Evolutionary conservation across 2,329 filamentous ascomycete genomes (phyloP).

Genomic region (Penicillium aurantiogriseum): DNA sequence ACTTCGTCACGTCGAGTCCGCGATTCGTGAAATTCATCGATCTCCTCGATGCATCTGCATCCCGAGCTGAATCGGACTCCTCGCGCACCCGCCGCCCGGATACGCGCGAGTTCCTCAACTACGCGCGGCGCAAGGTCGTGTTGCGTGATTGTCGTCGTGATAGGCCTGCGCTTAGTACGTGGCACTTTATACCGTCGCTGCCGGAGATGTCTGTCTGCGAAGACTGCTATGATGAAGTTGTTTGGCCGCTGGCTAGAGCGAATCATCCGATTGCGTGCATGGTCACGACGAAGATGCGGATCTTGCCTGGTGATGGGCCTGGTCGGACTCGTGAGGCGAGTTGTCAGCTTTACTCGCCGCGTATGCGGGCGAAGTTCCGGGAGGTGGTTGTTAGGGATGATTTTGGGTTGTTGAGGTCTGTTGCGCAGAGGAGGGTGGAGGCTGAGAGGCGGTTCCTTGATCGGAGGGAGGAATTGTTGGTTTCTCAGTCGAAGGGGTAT

Average conservation of each 20-base stretch:
- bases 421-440: conserved; percentile 57
- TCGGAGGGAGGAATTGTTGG: conserved; percentile 53
- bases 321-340: conserved; percentile 42
- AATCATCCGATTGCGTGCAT: conserved; percentile 59
- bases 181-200: conserved; percentile 75
- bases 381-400: conserved; percentile 67
- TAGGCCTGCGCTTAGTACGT: conserved; percentile 62
- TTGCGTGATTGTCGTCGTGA: conserved; percentile 66
- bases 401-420: conserved; percentile 61
- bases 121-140: conserved; percentile 59
- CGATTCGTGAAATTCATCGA: conserved; percentile 59
- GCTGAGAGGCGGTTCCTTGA: conserved; percentile 61
- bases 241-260: conserved; percentile 65
- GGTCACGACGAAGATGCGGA: conserved; percentile 62
- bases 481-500: conserved; percentile 61
- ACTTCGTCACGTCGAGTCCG: conserved; percentile 62
- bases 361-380: conserved; percentile 73
- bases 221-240: conserved; percentile 78
- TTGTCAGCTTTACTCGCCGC: conserved; percentile 77
- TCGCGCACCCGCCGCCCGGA: conserved; percentile 48
- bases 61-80: conserved; percentile 32
- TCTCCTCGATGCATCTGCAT: conserved; percentile 54
- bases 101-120: conserved; percentile 61
- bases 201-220: conserved; percentile 81
- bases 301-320: conserved; percentile 52